Evolutionary conservation across 768 basidiomycete species (phyloP), one percentile per base, ranked within the genome.

Genomic region (Leccinum sublutescens): DNA sequence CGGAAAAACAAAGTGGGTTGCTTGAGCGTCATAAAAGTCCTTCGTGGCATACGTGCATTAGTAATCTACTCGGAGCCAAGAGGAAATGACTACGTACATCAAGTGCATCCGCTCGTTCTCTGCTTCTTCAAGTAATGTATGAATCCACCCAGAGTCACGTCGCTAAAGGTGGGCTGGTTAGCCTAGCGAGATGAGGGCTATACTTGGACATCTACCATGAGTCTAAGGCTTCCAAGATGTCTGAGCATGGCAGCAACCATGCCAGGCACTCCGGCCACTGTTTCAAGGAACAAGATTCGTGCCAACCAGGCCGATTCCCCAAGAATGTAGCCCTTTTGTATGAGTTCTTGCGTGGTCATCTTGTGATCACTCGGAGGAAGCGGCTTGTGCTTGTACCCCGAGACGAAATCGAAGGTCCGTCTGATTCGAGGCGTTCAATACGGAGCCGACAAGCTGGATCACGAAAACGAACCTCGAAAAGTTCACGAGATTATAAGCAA

Each of bases 71-170:
- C 34, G 40, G 43, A 40, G 29, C 29, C 15, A 54, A 40, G 29
- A 38, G 61, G 8, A 45, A 36, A 62, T 59, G 54, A 53, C 38
- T 19, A 47, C 53, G 40, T 56, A 91, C 89, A 95, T 90, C 54
- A 95, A 80, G 73, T 96, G 94, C 92, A 97, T 96, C 36, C 96
- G 80, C 76, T 99, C 96, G 71, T 98, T 98, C 70, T 98, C 94
- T 12, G 95, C 94, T 77, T 97, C 96, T 70, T 94, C 89, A 17
- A 97, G 77, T 48, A 93, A 83, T 6, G 93, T 95, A 71, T 95
- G 92, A 63, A 97, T 97, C 94, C 94, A 95, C 38, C 84, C 80
- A 27, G 78, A 79, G 66, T 85, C 82, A 59, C 82, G 78, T 64
- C 78, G 74, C 79, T 84, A 61, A 47, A n/a, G 49, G 57, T 45